phyloP scores from a whole-genome alignment of 352 stramenopile species.

The Blastocystis sp. region DNA sequence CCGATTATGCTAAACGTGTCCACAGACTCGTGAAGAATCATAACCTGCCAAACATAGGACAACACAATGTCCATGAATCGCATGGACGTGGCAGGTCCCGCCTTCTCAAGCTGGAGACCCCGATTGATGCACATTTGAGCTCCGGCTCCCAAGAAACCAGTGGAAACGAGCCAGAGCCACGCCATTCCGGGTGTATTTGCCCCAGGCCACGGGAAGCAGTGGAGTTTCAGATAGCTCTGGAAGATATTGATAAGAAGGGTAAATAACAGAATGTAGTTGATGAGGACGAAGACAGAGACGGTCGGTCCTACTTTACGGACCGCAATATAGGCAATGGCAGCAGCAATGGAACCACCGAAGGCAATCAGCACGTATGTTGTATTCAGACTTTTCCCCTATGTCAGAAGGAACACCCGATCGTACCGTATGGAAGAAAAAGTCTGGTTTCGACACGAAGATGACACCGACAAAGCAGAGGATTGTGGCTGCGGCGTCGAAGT shows the following conservation, averaged over 20 bases:
- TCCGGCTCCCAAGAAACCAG: constrained; percentile 16
- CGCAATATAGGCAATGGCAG: constrained; percentile 51
- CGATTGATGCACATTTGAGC: constrained; percentile 57
- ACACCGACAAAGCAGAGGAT: constrained; percentile 50
- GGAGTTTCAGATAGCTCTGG: constrained; percentile 49
- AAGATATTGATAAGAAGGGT: constrained; percentile 50
- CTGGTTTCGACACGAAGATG: constrained; percentile 24
- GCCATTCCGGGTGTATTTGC: background rate
- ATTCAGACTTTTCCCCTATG: constrained; percentile 33
- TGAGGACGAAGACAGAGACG: constrained; percentile 45
- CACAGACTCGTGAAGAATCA: constrained; percentile 43
- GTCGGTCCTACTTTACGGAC: constrained; percentile 48
- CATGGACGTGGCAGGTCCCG: constrained; percentile 56
- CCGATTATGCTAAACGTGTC: constrained; percentile 52
- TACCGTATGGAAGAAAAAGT: constrained; percentile 24
- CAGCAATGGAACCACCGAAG: constrained; percentile 44
- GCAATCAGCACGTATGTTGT: constrained; percentile 33
- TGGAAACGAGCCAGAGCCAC: constrained; percentile 32
- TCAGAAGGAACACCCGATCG: too few species aligned
- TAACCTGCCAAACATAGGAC: constrained; percentile 57
- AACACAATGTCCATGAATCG: constrained; percentile 57
- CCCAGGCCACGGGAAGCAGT: constrained; percentile 45
- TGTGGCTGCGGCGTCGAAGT: constrained; percentile 7
- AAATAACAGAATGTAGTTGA: constrained; percentile 55
- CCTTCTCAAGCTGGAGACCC: constrained; percentile 58